Percentiles rank a stretch among this genome's conserved stretches.
Conservation (phyloP, 768 basidiomycete species). For the Megacollybia marginata region DNA sequence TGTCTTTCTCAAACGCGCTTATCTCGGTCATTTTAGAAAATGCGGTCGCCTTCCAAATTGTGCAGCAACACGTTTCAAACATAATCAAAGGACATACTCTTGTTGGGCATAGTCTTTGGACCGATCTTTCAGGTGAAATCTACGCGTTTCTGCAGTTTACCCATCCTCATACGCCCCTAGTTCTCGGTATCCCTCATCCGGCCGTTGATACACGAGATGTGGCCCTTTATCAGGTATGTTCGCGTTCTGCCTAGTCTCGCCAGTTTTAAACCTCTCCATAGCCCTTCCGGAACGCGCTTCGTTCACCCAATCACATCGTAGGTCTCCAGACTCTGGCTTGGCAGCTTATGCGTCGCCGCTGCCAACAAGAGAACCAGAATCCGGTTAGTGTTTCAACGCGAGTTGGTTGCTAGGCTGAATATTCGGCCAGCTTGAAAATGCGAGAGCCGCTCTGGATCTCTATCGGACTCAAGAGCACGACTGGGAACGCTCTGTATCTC, state of each 20-base stretch:
- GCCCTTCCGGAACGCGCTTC: conserved; percentile 70
- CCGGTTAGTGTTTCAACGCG: conserved; percentile 43
- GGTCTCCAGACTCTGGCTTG: conserved; percentile 76
- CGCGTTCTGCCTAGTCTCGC: not conserved
- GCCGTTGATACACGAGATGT: conserved; percentile 77
- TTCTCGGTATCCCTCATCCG: conserved; percentile 74
- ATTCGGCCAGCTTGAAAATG: conserved; percentile 61
- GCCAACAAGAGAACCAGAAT: conserved; percentile 64
- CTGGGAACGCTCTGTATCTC: conserved; percentile 59
- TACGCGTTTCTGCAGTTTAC: not conserved
- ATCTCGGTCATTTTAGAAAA: conserved; percentile 11
- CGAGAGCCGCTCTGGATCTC: conserved; percentile 50
- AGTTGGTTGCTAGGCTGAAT: conserved; percentile 2
- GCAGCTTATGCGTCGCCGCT: conserved; percentile 75
- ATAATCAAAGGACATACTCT: conserved; percentile 64
- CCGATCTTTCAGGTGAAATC: conserved; percentile 64
- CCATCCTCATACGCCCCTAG: conserved; percentile 23
- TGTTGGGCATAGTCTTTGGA: conserved; percentile 75
- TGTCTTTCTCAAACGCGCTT: not conserved
- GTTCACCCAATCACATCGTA: conserved; percentile 56
- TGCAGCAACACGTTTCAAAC: conserved; percentile 60
- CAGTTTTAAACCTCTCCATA: conserved; percentile 17
- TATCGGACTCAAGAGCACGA: conserved; percentile 50
- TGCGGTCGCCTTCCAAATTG: conserved; percentile 47
- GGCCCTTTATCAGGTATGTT: conserved; percentile 56